Evolutionary conservation across 176 grass and related monocot genomes (phyloP), one percentile per base, ranked within the genome.

Genomic region (Elymus sibiricus): DNA sequence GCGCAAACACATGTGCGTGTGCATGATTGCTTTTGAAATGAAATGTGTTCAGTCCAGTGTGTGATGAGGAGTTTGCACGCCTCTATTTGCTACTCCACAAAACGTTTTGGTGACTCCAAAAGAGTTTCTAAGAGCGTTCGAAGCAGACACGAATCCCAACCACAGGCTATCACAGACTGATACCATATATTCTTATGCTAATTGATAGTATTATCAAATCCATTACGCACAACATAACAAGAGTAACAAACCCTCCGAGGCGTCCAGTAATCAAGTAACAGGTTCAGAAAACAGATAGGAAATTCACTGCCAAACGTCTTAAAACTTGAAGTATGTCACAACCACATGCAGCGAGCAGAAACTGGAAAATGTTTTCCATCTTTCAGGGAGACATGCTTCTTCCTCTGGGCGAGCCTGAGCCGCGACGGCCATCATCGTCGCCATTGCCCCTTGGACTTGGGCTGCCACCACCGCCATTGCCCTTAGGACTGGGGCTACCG

Each of bases 371-470:
- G 26, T 10, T 32, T 32, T 87, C 34, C 43, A 59, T 27, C 7
- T 43, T 67, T 90, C 75, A 80, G 9, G 89, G 66, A 28, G 85
- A 61, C 67, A 11, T 0, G 24, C 67, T 87, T 59, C 75, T 87
- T 59, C 75, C 67, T 31, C 85, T 75, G 0, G 89, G 85, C 17
- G 89, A 90, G 29, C 70, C 70, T 47, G 82, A 75, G 70, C 82
- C 70, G 0, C 13, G 17, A 40, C 2, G 65, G 5, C 5, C 27
- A 12, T 83, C 77, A 0, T 9, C 76, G 0, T 73, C 47, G 2
- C 53, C 76, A 55, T 55, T 55, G 46, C 17, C 79, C 72, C 69
- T 93, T 13, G 88, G 90, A 24, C 90, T 91, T 1, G 80, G 92
- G 64, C 86, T 97, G 6, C 67, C 77, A 1, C 24, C 76, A 1